Evolutionary conservation across 2,329 filamentous ascomycete species (phyloP), one percentile per base, ranked within the genome.

Genomic region (Aspergillus neotritici): DNA sequence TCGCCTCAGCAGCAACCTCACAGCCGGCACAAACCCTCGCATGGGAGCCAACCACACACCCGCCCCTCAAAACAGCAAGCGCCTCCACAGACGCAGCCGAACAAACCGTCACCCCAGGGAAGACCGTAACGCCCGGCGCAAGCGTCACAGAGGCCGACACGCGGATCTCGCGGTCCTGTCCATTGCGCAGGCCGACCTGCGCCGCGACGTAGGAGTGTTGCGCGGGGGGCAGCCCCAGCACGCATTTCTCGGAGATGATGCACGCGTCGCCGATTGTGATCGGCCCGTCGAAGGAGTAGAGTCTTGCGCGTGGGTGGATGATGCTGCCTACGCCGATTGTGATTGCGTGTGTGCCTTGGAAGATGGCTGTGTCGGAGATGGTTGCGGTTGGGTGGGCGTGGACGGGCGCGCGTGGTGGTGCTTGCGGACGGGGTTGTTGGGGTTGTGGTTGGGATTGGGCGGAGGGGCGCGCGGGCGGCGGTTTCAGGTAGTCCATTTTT

Each of bases 181-280:
- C 21, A 51, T 42, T 16, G n/a, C 38, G 8, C 14, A 9, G 21
- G 41, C 31, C 5, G 41, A 35, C 11, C 36, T 17, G n/a, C 39
- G 10, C 5, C 49, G 35, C 37, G 17, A 41, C 17, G 15, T 50
- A 50, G 16, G 50, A 35, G 11, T 37, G 43, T 25, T 40, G 44
- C 3, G 42, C 39, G 29, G 86, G 75, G 67, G 44, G 80, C 71
- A 68, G 53, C 2, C 70, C 70, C 17, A 73, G 66, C 0, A 65
- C 47, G 34, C 57, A 62, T 48, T 73, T 73, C 58, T 97, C 93
- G 54, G 85, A 81, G 34, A 97, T 75, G 35, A 95, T 85, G 56
- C 86, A 93, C 40, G 84, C 82, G 46, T 87, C 82, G 17, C 90
- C 89, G 47, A 94, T 79, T 21, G 82, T 82, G 53, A 97, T 82